Conservation (phyloP, 306 rosid genomes). For the Clitoria ternatea region DNA sequence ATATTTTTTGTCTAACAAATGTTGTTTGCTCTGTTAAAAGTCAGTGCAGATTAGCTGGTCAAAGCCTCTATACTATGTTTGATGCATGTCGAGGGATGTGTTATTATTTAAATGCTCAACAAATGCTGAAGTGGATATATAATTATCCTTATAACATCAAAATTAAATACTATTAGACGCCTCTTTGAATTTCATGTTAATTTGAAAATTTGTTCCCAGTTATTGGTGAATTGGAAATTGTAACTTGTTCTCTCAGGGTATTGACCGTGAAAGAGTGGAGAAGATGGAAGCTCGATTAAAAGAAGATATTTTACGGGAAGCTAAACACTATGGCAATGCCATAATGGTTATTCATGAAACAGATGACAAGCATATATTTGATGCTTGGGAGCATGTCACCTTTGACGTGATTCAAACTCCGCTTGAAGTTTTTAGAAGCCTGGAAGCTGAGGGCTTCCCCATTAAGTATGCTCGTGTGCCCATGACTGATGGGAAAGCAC, state of each 20-base stretch:
- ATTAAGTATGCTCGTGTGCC: slow-evolving; percentile 84
- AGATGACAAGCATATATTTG: slow-evolving; percentile 62
- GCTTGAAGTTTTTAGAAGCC: slow-evolving; percentile 65
- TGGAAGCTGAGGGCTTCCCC: slow-evolving; percentile 74
- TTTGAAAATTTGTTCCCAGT: background rate
- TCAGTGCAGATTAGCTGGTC: background rate
- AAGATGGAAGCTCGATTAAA: slow-evolving; percentile 82
- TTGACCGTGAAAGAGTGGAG: slow-evolving; percentile 79
- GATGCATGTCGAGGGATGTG: background rate
- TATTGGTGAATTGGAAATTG: slow-evolving; percentile 19
- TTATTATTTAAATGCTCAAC: background rate
- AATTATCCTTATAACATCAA: background rate
- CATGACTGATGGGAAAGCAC: slow-evolving; percentile 85
- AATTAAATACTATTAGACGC: background rate
- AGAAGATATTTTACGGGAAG: slow-evolving; percentile 79
- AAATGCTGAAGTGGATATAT: background rate
- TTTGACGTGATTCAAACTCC: slow-evolving; percentile 68
- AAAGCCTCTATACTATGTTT: background rate
- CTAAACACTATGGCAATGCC: slow-evolving; percentile 63
- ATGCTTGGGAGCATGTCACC: slow-evolving; percentile 73
- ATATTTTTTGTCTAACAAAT: background rate
- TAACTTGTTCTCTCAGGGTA: slow-evolving; percentile 54
- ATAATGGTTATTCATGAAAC: slow-evolving; percentile 87
- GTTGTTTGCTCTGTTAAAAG: background rate
- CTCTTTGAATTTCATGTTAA: background rate